phyloP scores from a whole-genome alignment of 78 protist genomes.

The Acrasis kona region DNA sequence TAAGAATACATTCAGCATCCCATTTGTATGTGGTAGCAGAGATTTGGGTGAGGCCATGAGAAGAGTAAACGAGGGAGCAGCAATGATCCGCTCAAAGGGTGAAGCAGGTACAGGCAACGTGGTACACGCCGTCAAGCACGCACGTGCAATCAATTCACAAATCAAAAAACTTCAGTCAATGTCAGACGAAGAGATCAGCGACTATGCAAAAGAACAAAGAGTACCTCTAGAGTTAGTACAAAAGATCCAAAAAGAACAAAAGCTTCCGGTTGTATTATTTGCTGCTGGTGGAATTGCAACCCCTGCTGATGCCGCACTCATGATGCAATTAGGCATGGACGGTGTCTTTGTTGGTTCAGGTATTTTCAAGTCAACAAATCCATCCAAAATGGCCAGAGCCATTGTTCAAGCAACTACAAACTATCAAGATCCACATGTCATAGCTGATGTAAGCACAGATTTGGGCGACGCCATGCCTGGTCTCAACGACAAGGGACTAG shows the following conservation, averaged over 20 bases:
- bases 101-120: conserved; percentile 92
- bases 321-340: conserved; percentile 93
- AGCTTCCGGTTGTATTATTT: conserved; percentile 93
- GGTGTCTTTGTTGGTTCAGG: conserved; percentile 94
- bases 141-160: conserved; percentile 56
- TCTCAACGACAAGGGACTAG: conserved; percentile 16
- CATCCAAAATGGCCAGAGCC: conserved; percentile 81
- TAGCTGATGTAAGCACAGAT: conserved; percentile 58
- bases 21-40: conserved; percentile 88
- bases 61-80: conserved; percentile 89
- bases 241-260: conserved; percentile 62
- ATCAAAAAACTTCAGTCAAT: conserved; percentile 53
- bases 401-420: conserved; percentile 94
- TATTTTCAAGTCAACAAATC: conserved; percentile 85
- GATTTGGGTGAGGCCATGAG: conserved; percentile 89
- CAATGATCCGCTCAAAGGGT: conserved; percentile 93
- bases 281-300: conserved; percentile 97
- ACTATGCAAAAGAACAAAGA: conserved; percentile 76
- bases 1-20: conserved; percentile 78
- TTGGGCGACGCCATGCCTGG: conserved; percentile 49
- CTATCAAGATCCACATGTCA: conserved; percentile 58
- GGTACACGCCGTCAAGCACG: conserved; percentile 92
- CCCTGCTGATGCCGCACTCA: conserved; percentile 92
- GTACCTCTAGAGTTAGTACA: conserved; percentile 73
- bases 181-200: conserved; percentile 75